phyloP scores from a whole-genome alignment of 495 filamentous ascomycete species.

The Podospora pseudoanserina region DNA sequence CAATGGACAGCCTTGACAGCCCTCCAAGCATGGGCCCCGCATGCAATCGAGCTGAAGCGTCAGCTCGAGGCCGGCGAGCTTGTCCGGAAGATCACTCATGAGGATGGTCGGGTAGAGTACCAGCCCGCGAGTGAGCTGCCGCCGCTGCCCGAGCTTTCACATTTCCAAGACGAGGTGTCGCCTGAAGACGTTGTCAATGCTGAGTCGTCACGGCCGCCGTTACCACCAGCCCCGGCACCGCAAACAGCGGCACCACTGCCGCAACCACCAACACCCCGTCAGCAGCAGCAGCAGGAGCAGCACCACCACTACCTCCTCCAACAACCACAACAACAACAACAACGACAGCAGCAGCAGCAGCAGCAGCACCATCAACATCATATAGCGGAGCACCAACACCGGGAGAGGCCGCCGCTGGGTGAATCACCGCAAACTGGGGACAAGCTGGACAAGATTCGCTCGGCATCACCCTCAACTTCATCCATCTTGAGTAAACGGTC shows the following conservation, averaged over 20 bases:
- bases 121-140: slow-evolving; percentile 6
- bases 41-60: slow-evolving; percentile 12
- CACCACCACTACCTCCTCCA: background rate
- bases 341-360: background rate
- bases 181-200: no score
- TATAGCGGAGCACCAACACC: background rate
- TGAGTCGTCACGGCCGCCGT: no score
- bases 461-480: background rate
- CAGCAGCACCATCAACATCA: background rate
- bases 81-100: background rate
- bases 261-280: background rate
- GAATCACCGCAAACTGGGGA: background rate
- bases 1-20: background rate
- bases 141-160: background rate
- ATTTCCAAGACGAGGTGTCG: no score
- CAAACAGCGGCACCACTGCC: no score
- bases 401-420: background rate
- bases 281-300: no score
- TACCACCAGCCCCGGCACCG: no score
- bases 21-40: background rate
- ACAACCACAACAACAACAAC: background rate
- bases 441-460: background rate
- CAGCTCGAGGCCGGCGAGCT: slow-evolving; percentile 12
- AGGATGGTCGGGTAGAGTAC: background rate
- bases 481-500: background rate